Evolutionary conservation across 495 filamentous ascomycete species (phyloP), one percentile per base, ranked within the genome.

Genomic region (Hypomontagnella submonticulosa): DNA sequence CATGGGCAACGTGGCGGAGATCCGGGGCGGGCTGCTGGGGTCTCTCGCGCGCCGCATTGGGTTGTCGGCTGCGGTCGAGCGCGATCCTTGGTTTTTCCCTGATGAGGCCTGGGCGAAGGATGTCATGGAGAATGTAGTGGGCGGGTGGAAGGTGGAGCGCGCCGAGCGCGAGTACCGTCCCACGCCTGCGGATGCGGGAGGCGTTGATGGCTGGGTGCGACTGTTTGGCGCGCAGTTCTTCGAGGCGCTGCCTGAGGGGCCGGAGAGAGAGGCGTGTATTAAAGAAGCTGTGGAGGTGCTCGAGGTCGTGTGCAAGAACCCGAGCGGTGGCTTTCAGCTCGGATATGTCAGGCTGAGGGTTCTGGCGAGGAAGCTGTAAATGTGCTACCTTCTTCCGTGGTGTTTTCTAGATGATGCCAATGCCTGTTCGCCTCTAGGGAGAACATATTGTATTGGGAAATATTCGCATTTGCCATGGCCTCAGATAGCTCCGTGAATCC

Each of bases 11-110:
- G 79, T 90, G 0, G 77, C 79, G 0, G 91, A 92, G 70, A 79
- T 90, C 15, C 83, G 85, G 20, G 75, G 85, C 0, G 86, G 87
- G 3, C 67, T 92, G 1, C 73, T 88, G 0, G 72, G 75, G 0
- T 81, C 80, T 7, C 71, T 89, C 3, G 79, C 79, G 20, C 78
- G 84, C 1, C 82, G 88, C 0, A 66, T 90, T 0, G 74, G 83
- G 0, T 46, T 88, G 0, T 73, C 75, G 19, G 57, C 71, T 32
- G 86, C 83, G 0, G 59, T 75, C 41, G 84, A 76, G 57, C 78
- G 75, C 1, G 79, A 80, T 57, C 90, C 90, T 13, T 93, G 91
- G 90, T 90, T 89, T 66, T 92, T 92, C 69, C 87, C 90, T 0
- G 87, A 85, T 33, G 87, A 86, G 60, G 71, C 61, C 0, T 85